Base-by-base conservation (phyloP, 805 yeast species). In the Metschnikowia amazonensis region DNA sequence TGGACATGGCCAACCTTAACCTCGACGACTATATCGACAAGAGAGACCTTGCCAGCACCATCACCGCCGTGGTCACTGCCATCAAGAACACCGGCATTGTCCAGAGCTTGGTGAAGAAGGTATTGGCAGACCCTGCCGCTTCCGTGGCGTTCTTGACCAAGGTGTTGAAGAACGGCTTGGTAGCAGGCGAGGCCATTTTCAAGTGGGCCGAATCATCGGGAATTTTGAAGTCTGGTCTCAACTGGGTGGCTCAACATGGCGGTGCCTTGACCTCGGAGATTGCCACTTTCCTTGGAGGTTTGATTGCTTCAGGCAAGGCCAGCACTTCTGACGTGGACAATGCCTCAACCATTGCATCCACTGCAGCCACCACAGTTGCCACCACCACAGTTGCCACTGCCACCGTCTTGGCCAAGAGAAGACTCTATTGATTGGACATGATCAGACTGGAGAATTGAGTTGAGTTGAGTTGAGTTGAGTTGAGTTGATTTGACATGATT, bases 201-300 rank as follows among this genome's bases (percentile, higher is more conserved):
- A 28, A 32, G 34, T 70, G 72, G 72, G 65, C 72, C 48, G 65
- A 69, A 58, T 45, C 53, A 16, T 58, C 64, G 11, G 75, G 75
- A 49, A 31, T 70, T 24, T 62, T 69, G 54, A 49, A 51, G 43
- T 33, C 56, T 3, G 64, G 60, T 42, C 51, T 69, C 36, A 34
- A 45, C 29, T 64, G 54, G 58, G 44, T 66, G 36, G 49, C 51
- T 18, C 46, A 46, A 32, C 56, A 59, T 56, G 72, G 69, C 48
- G 57, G 61, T 33, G 52, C 59, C 25, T 57, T 56, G 49, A 56
- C 51, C 32, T 44, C 53, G 29, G 58, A 56, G 13, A 42, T 65
- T 39, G 65, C 66, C 30, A 23, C 46, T 29, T 59, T 66, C 62
- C 47, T 69, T 24, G 65, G 66, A 38, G 52, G 52, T 40, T 36